These are phyloP conservation scores for Periconia sp. DNA, from an alignment of 2,329 filamentous ascomycete genomes.

Conservation along the genomic window DNA sequence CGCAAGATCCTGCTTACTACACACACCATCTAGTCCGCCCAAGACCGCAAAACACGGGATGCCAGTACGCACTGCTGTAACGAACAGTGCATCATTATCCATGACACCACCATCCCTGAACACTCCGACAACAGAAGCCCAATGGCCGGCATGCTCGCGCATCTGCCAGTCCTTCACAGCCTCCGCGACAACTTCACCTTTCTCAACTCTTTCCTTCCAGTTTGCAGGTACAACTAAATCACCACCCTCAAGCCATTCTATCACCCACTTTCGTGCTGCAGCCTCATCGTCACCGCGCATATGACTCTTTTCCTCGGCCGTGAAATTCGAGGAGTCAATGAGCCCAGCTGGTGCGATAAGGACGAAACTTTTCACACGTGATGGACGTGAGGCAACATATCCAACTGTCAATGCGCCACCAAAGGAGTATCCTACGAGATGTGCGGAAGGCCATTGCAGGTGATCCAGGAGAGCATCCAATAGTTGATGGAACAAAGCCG, in stretches of 20 bases:
- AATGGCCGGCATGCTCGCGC: conserved; percentile 53
- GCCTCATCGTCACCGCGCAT: conserved; percentile 39
- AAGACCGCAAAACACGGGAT: conserved; percentile 41
- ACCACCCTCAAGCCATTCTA: conserved; percentile 53
- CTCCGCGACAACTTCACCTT: conserved; percentile 55
- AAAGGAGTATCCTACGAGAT: conserved; percentile 60
- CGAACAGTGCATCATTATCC: conserved; percentile 46
- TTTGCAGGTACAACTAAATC: conserved; percentile 49
- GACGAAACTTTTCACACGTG: conserved; percentile 41
- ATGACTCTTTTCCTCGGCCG: conserved; percentile 23
- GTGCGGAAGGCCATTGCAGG: conserved; percentile 51
- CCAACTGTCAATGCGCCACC: conserved; percentile 50
- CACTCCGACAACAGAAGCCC: conserved; percentile 53
- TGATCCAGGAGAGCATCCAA: conserved; percentile 49
- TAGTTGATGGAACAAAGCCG: conserved; percentile 51
- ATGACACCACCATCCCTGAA: conserved; percentile 55
- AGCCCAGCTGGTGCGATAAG: conserved; percentile 59
- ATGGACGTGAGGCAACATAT: conserved; percentile 43
- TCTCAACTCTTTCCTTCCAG: conserved; percentile 52
- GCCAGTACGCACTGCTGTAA: conserved; percentile 25
- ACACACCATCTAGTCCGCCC: conserved; percentile 47
- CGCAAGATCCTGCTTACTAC: conserved; percentile 37
- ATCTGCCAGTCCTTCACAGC: conserved; percentile 58
- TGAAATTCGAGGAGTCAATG: conserved; percentile 35
- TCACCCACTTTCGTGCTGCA: conserved; percentile 42